Conservation (phyloP, 306 rosid genomes). For the Acmispon strigosus region DNA sequence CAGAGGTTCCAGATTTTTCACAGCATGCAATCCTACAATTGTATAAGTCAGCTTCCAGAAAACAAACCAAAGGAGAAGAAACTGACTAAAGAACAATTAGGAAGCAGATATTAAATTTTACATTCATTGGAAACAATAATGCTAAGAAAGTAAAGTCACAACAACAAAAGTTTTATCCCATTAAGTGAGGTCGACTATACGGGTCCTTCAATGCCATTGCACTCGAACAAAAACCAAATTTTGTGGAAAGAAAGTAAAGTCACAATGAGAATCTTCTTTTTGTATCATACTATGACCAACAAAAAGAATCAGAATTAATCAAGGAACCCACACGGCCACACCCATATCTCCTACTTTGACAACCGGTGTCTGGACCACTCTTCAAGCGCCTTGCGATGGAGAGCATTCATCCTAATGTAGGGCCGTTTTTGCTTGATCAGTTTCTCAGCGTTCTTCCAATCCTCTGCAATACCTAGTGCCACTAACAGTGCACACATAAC, state of each 20-base stretch:
- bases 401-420: slow-evolving; percentile 65
- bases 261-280: background rate
- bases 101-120: background rate
- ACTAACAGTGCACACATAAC: slow-evolving; percentile 87
- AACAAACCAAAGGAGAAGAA: background rate
- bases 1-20: background rate
- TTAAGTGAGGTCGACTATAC: too few relatives aligned
- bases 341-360: slow-evolving; percentile 38
- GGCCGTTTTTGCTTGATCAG: slow-evolving; percentile 65
- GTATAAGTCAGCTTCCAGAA: background rate
- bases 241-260: background rate
- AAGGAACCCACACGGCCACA: slow-evolving; percentile 3
- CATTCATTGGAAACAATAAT: background rate
- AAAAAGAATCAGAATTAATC: slow-evolving; percentile 17
- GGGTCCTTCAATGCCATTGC: too few relatives aligned
- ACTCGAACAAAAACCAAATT: too few relatives aligned
- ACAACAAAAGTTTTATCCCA: too few relatives aligned
- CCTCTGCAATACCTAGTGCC: slow-evolving; percentile 68
- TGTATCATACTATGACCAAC: background rate
- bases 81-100: background rate
- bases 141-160: background rate
- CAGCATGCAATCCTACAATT: slow-evolving; percentile 5
- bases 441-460: slow-evolving; percentile 90
- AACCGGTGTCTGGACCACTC: slow-evolving; percentile 80
- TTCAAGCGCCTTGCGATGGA: slow-evolving; percentile 67